Conservation (phyloP, 2,329 filamentous ascomycete genomes). For the Paracorniculantispora psalliotae region DNA sequence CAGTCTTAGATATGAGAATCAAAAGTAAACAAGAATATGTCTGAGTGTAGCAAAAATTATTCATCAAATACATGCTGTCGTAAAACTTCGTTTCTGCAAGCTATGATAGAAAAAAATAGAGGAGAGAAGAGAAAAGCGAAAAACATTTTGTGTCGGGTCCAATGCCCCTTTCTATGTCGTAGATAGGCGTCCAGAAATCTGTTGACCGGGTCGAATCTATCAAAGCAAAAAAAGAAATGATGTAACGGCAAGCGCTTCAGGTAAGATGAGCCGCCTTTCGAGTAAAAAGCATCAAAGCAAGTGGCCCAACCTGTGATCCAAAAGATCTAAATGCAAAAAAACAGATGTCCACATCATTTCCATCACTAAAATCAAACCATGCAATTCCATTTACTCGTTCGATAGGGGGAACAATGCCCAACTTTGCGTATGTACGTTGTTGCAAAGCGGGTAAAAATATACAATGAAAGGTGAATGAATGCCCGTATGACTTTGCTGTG, state of each 20-base stretch:
- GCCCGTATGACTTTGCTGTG: no score
- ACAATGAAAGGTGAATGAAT: background rate
- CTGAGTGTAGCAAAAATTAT: background rate
- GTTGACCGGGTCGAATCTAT: background rate
- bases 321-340: background rate
- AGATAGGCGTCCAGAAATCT: background rate
- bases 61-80: conserved; percentile 12
- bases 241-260: background rate
- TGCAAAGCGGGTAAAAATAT: conserved; percentile 1
- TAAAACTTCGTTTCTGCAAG: conserved; percentile 8
- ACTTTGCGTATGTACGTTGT: background rate
- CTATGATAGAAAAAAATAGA: background rate
- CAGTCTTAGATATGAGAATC: background rate
- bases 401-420: background rate
- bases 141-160: background rate
- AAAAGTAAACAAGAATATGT: background rate
- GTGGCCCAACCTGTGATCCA: background rate
- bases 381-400: background rate
- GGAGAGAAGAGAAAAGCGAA: background rate
- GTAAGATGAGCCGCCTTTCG: background rate
- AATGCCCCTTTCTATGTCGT: conserved; percentile 9
- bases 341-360: background rate
- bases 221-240: background rate
- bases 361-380: background rate
- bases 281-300: background rate